Percentiles rank a stretch among this genome's conserved stretches.
Conservation (phyloP, 805 yeast genomes). For the Cyberlindnera mississippiensis region DNA sequence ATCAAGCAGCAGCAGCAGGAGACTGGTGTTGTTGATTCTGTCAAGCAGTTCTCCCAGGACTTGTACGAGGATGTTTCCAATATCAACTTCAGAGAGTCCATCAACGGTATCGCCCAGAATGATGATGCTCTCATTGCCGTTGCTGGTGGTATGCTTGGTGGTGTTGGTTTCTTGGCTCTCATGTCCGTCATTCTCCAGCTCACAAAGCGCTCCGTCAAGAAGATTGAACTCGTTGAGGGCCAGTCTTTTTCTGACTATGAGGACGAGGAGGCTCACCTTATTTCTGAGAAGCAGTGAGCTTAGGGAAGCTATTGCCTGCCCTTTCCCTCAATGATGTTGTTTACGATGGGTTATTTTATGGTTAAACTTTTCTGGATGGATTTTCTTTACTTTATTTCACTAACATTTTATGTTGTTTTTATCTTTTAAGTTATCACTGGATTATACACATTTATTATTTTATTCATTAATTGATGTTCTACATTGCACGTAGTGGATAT, state of each 20-base stretch:
- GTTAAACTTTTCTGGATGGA: not conserved
- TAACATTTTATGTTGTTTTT: too few species aligned
- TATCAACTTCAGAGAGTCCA: slow-evolving; percentile 16
- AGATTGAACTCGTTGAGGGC: slow-evolving; percentile 1
- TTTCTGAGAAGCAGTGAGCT: slow-evolving; percentile 11
- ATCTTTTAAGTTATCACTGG: too few species aligned
- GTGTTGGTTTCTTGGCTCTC: slow-evolving; percentile 4
- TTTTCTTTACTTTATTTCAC: not conserved
- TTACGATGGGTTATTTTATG: not conserved
- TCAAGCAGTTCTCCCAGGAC: slow-evolving; percentile 11
- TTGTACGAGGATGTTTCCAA: slow-evolving; percentile 14
- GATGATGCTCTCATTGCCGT: slow-evolving; percentile 14
- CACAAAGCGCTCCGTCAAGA: slow-evolving; percentile 1
- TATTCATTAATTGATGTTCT: too few species aligned
- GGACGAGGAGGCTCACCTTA: slow-evolving; percentile 8
- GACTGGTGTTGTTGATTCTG: not conserved
- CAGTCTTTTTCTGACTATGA: not conserved
- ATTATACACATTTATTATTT: too few species aligned
- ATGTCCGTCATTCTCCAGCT: slow-evolving; percentile 4
- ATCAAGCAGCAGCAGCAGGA: slow-evolving; percentile 1
- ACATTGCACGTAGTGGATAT: too few species aligned
- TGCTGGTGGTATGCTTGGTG: slow-evolving; percentile 10
- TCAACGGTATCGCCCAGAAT: slow-evolving; percentile 7
- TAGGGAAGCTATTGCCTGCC: not conserved
- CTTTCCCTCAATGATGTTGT: not conserved